phyloP scores from a whole-genome alignment of 1,284 basidiomycete genomes.

The Cystobasidium sp. region DNA sequence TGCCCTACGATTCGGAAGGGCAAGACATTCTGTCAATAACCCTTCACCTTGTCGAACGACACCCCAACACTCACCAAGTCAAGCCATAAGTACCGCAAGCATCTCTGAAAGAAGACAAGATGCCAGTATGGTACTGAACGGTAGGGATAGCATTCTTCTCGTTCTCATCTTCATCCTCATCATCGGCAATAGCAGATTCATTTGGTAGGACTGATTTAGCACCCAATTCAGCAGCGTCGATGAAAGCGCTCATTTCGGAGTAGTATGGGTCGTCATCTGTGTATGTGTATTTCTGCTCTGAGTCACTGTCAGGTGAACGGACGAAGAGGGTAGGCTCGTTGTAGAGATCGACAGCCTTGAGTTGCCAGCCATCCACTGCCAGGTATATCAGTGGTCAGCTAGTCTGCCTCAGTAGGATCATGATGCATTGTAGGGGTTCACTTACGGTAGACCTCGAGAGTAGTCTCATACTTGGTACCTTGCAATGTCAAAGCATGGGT shows the following conservation, averaged over 20 bases:
- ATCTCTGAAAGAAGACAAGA: constrained; percentile 65
- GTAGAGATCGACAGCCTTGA: constrained; percentile 81
- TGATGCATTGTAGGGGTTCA: neutral
- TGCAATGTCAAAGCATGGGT: constrained; percentile 86
- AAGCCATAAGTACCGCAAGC: constrained; percentile 84
- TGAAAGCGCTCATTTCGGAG: constrained; percentile 50
- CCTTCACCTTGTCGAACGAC: neutral
- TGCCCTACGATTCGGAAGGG: constrained; percentile 44
- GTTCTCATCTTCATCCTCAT: constrained; percentile 50
- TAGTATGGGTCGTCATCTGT: constrained; percentile 68
- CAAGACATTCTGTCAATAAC: neutral
- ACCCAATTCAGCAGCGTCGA: constrained; percentile 51
- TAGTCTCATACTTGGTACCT: constrained; percentile 79
- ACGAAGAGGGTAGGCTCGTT: constrained; percentile 75
- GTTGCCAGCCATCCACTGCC: constrained; percentile 77
- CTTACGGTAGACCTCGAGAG: constrained; percentile 68
- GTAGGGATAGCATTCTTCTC: constrained; percentile 52
- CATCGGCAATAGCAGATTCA: constrained; percentile 50
- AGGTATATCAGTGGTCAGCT: constrained; percentile 59
- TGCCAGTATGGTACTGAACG: constrained; percentile 42
- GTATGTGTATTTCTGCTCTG: constrained; percentile 65
- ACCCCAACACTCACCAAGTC: constrained; percentile 65
- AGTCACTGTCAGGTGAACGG: constrained; percentile 81
- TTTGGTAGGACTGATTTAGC: constrained; percentile 21
- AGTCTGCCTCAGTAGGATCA: neutral